These are phyloP conservation scores for Chondrus crispus DNA, from an alignment of 23 red algal genomes.

Conservation along the genomic window DNA sequence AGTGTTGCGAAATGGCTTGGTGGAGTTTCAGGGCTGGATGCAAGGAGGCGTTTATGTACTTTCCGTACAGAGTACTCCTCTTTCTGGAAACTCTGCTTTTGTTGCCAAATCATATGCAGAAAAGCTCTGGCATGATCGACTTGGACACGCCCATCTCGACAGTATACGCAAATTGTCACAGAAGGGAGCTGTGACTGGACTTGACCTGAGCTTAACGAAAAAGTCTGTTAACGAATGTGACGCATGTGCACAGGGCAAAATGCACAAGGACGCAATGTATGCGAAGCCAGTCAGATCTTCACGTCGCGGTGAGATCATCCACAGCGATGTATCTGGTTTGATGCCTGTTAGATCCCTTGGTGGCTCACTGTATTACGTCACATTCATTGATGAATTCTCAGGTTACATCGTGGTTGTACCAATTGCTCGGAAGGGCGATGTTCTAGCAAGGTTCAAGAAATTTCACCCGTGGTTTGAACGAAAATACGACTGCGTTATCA, in stretches of 20 bases:
- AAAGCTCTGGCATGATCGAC: neutral
- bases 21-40: neutral
- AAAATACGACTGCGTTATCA: neutral
- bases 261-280: neutral
- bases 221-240: neutral
- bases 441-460: neutral
- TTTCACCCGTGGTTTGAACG: neutral
- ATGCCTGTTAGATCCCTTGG: neutral
- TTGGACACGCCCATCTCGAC: neutral
- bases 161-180: neutral
- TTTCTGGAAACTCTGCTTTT: neutral
- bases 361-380: neutral
- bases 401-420: neutral
- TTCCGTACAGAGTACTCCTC: neutral
- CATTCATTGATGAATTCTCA: conserved; percentile 4
- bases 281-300: neutral
- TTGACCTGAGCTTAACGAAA: neutral
- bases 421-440: neutral
- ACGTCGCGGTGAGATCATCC: neutral
- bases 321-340: neutral
- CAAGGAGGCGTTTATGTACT: neutral
- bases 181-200: neutral
- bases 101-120: neutral
- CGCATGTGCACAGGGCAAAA: neutral
- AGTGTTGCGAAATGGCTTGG: neutral